phyloP scores from a whole-genome alignment of 257 asterid genomes.

The Coffea canephora region DNA sequence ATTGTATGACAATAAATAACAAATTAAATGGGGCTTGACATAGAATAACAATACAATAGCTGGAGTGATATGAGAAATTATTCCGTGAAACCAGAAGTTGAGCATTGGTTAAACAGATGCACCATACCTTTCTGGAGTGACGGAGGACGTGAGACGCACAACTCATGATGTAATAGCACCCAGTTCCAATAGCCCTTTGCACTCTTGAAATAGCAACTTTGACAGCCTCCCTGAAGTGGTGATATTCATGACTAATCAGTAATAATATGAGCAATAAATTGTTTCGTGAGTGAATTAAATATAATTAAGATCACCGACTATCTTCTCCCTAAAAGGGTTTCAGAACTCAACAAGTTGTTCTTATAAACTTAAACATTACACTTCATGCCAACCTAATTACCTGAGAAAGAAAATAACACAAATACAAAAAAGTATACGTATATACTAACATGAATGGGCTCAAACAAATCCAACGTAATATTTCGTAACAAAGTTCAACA shows the following conservation, averaged over 20 bases:
- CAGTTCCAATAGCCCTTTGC: slow-evolving; percentile 24
- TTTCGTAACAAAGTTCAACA: background rate
- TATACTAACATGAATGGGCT: background rate
- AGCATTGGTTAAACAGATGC: background rate
- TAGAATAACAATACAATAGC: background rate
- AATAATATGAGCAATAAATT: background rate
- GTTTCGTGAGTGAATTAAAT: background rate
- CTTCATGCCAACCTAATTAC: background rate
- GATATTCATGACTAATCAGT: background rate
- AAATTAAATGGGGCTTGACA: background rate
- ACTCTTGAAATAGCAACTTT: background rate
- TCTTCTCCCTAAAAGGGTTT: background rate
- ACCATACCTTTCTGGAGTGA: slow-evolving; percentile 63
- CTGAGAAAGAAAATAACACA: background rate
- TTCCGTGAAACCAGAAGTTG: background rate
- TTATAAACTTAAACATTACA: background rate
- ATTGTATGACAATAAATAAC: background rate
- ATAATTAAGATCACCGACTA: background rate
- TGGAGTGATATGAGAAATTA: background rate
- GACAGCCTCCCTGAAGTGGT: background rate
- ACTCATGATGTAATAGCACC: slow-evolving; percentile 42
- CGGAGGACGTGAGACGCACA: slow-evolving; percentile 53
- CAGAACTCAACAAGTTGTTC: background rate
- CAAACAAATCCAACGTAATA: background rate
- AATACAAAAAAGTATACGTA: background rate